These are phyloP conservation scores for Trichophyton schoenleinii DNA, from an alignment of 2,329 filamentous ascomycete genomes.

Conservation along the genomic window DNA sequence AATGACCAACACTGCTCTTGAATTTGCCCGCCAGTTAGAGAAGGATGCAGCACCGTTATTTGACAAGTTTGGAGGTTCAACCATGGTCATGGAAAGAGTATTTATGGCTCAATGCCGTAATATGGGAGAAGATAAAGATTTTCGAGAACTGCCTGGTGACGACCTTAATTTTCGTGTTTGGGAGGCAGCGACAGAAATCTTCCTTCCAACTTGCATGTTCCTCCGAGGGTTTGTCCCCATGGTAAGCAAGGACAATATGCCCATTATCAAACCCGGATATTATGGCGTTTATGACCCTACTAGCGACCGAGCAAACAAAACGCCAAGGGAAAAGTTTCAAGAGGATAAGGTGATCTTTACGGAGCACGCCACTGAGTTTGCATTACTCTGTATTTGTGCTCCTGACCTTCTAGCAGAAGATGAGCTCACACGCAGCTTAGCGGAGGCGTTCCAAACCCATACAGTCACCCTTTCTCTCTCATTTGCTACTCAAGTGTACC, in stretches of 20 bases:
- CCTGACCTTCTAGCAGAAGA: conserved; percentile 22
- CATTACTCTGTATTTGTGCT: conserved; percentile 5
- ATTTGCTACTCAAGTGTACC: conserved; percentile 32
- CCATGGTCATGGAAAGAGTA: conserved; percentile 8
- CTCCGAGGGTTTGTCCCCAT: conserved; percentile 9
- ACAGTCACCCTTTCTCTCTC: conserved; percentile 26
- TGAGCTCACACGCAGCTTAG: conserved; percentile 27
- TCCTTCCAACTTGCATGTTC: conserved; percentile 11
- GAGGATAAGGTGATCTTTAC: conserved; percentile 27
- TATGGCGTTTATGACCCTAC: conserved; percentile 12
- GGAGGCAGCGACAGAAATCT: neutral
- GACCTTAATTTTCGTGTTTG: conserved; percentile 14
- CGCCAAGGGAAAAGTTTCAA: conserved; percentile 21
- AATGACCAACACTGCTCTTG: conserved; percentile 19
- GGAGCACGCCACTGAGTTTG: conserved; percentile 26
- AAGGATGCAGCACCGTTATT: conserved; percentile 14
- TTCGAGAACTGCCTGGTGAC: conserved; percentile 10
- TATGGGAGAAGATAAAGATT: conserved; percentile 7
- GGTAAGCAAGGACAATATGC: neutral
- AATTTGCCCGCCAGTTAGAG: conserved; percentile 17
- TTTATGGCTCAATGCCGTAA: conserved; percentile 9
- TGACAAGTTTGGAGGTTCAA: conserved; percentile 11
- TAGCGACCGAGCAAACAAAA: conserved; percentile 15
- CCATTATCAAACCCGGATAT: conserved; percentile 1
- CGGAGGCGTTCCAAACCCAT: conserved; percentile 20